phyloP scores from a whole-genome alignment of 768 basidiomycete species.

The Russula brevipes region DNA sequence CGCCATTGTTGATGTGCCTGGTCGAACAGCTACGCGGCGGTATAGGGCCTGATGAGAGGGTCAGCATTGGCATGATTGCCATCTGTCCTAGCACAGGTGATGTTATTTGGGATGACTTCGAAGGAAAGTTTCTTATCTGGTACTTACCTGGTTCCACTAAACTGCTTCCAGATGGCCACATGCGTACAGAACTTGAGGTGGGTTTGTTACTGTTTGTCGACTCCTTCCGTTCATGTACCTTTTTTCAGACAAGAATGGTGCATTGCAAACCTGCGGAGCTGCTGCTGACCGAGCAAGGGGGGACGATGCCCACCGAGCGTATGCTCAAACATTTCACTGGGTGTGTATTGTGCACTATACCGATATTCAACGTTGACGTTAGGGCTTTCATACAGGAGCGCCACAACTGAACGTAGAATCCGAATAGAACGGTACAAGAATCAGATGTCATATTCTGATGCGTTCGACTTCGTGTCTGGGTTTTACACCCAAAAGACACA shows the following conservation, averaged over 20 bases:
- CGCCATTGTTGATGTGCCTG: conserved; percentile 72
- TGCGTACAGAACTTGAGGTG: conserved; percentile 89
- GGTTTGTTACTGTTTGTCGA: neutral
- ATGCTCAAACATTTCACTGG: conserved; percentile 67
- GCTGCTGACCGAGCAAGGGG: conserved; percentile 51
- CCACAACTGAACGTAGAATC: conserved; percentile 36
- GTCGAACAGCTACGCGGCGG: conserved; percentile 50
- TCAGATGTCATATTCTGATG: conserved; percentile 55
- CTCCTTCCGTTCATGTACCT: neutral
- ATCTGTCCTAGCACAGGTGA: conserved; percentile 88
- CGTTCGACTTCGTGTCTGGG: conserved; percentile 58
- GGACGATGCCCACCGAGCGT: conserved; percentile 69
- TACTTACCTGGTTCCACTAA: neutral
- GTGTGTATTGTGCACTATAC: conserved; percentile 35
- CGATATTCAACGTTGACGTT: neutral
- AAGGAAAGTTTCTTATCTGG: conserved; percentile 43
- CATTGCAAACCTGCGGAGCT: conserved; percentile 83
- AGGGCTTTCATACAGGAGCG: conserved; percentile 20
- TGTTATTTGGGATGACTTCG: conserved; percentile 88
- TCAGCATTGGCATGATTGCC: conserved; percentile 63
- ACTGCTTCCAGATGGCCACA: conserved; percentile 54
- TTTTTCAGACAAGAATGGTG: conserved; percentile 72
- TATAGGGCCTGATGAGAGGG: conserved; percentile 41
- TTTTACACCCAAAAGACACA: conserved; percentile 59
- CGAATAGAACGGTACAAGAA: conserved; percentile 60